Evolutionary conservation across 108 stramenopile species (phyloP).

Genomic region (Stephanodiscus minutulus): DNA sequence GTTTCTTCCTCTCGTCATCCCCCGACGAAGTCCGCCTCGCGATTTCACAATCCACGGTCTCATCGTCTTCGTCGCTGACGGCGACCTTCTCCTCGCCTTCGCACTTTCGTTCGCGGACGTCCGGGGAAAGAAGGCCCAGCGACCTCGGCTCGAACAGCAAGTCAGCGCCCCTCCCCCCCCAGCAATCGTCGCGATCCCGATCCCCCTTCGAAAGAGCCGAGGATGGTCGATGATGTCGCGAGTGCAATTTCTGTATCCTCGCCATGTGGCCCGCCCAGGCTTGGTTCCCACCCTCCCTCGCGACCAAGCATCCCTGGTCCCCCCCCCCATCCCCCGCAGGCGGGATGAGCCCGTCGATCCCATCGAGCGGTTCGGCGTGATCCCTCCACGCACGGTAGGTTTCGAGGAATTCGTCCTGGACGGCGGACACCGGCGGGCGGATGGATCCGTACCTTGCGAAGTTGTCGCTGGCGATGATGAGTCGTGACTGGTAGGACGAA

Average conservation of each 20-base stretch:
- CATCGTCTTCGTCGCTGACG: not conserved
- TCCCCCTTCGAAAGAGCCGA: not conserved
- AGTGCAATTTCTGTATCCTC: slow-evolving; percentile 4
- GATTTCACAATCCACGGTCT: no score
- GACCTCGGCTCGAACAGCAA: not conserved
- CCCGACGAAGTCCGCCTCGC: slow-evolving; percentile 1
- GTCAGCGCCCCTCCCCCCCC: no score
- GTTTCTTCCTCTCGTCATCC: slow-evolving; percentile 5
- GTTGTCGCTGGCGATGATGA: slow-evolving; percentile 15
- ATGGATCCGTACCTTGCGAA: slow-evolving; percentile 39
- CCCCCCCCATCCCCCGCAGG: not conserved
- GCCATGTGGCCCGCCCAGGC: slow-evolving; percentile 5
- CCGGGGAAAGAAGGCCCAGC: no score
- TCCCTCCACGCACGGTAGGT: slow-evolving; percentile 46
- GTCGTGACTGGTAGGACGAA: not conserved
- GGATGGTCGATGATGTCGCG: not conserved
- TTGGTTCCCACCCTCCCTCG: no score
- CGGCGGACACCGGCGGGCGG: slow-evolving; percentile 34
- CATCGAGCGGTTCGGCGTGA: slow-evolving; percentile 22
- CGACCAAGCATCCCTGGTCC: no score
- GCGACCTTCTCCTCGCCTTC: not conserved
- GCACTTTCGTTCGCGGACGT: slow-evolving; percentile 3
- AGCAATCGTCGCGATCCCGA: not conserved
- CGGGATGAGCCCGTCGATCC: slow-evolving; percentile 7
- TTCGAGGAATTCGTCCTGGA: slow-evolving; percentile 40